Conservation (phyloP, 306 rosid genomes). For the Gastrolobium villosum region DNA sequence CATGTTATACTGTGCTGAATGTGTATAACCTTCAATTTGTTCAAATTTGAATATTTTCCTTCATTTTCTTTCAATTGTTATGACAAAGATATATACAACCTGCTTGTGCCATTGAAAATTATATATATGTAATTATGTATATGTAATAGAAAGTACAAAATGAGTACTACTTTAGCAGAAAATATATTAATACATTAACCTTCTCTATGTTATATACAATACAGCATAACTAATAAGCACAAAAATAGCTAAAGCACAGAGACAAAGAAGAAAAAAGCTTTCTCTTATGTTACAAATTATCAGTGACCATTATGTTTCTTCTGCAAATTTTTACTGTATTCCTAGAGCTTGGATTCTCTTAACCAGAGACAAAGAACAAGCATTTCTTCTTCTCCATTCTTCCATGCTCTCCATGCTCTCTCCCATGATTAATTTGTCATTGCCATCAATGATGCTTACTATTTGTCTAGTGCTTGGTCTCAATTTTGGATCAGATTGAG, state of each 20-base stretch:
- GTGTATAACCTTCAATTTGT: conserved; percentile 12
- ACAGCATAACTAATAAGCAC: conserved; percentile 29
- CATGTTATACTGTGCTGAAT: conserved; percentile 37
- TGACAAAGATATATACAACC: not conserved
- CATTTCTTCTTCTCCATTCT: conserved; percentile 73
- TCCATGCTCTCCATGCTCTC: conserved; percentile 61
- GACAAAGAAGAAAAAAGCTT: conserved; percentile 21
- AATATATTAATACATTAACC: conserved; percentile 36
- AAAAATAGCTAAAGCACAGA: conserved; percentile 21
- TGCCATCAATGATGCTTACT: conserved; percentile 74
- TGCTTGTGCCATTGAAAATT: conserved; percentile 12
- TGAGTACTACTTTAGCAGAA: conserved; percentile 25
- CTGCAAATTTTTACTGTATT: conserved; percentile 63
- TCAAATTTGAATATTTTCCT: not conserved
- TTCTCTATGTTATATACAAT: conserved; percentile 35
- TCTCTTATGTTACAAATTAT: conserved; percentile 33
- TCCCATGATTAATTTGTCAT: conserved; percentile 58
- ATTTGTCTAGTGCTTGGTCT: conserved; percentile 83
- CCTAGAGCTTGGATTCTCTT: conserved; percentile 89
- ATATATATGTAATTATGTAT: not conserved
- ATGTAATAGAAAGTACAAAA: not conserved
- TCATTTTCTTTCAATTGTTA: conserved; percentile 11
- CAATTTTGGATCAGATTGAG: conserved; percentile 64
- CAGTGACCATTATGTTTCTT: conserved; percentile 19
- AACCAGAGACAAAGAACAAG: conserved; percentile 64